phyloP scores from a whole-genome alignment of 2,329 filamentous ascomycete genomes.

The Ophiostoma ulmi region DNA sequence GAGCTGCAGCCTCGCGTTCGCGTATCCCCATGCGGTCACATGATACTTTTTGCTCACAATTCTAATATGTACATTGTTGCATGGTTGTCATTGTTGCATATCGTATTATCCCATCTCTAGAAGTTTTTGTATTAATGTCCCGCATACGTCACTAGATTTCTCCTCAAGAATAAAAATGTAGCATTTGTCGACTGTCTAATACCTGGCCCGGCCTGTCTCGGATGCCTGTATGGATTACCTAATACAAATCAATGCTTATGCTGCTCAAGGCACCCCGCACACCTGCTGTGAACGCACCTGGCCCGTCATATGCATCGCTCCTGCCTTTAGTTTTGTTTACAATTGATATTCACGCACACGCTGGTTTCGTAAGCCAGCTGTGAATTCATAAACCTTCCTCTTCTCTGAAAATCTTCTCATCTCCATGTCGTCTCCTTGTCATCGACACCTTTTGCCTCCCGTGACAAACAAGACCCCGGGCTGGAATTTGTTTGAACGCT shows the following conservation, averaged over 20 bases:
- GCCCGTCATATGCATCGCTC: neutral
- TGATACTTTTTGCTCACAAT: neutral
- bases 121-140: neutral
- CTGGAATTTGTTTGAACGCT: neutral
- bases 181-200: neutral
- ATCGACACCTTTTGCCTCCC: neutral
- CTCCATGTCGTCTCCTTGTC: too few species aligned
- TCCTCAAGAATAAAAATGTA: neutral
- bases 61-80: neutral
- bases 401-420: neutral
- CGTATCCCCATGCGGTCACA: too few species aligned
- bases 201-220: neutral
- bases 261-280: neutral
- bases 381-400: neutral
- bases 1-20: neutral
- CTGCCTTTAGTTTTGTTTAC: neutral
- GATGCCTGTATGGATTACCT: neutral
- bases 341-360: neutral
- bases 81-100: neutral
- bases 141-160: neutral
- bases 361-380: neutral
- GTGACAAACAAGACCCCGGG: neutral
- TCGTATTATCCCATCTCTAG: neutral
- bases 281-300: neutral
- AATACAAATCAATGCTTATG: neutral